Evolutionary conservation across 2,329 filamentous ascomycete species (phyloP).

Genomic region (Blastomyces gilchristii): DNA sequence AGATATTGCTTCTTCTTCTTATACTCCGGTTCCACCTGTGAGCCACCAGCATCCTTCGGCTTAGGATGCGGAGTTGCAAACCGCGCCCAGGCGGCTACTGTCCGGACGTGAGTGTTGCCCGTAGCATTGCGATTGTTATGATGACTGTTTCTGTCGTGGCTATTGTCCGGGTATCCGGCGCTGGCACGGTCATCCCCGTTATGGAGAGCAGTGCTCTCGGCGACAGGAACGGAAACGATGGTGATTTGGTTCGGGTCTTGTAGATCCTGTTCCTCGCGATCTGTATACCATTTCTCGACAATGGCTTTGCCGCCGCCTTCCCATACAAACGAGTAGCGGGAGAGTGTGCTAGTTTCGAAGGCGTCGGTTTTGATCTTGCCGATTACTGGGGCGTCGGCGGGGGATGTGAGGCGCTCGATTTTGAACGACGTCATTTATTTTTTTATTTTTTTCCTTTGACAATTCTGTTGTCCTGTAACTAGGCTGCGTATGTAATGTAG

Average conservation of each 20-base stretch:
- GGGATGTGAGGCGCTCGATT: neutral
- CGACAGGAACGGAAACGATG: neutral
- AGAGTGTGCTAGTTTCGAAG: constrained; percentile 1
- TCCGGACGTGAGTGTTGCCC: neutral
- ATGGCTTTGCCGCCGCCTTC: neutral
- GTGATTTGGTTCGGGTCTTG: constrained; percentile 2
- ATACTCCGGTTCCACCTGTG: constrained; percentile 3
- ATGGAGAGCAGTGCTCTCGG: neutral
- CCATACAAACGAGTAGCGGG: neutral
- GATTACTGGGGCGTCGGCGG: neutral
- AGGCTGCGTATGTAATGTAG: too few species aligned
- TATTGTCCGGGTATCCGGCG: neutral
- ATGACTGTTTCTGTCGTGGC: neutral
- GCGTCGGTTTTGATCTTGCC: constrained; percentile 3
- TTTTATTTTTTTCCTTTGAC: neutral
- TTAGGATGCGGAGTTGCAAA: neutral
- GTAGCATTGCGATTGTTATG: neutral
- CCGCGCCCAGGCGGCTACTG: neutral
- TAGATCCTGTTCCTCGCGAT: constrained; percentile 2
- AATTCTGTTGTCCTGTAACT: neutral
- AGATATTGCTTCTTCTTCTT: constrained; percentile 1
- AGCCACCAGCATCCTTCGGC: neutral
- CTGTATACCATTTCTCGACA: constrained; percentile 7
- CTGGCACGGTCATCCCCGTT: neutral
- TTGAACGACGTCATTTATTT: neutral